Evolutionary conservation across 805 yeast genomes (phyloP), one percentile per base, ranked within the genome.

Genomic region (Cyberlindnera subsufficiens): DNA sequence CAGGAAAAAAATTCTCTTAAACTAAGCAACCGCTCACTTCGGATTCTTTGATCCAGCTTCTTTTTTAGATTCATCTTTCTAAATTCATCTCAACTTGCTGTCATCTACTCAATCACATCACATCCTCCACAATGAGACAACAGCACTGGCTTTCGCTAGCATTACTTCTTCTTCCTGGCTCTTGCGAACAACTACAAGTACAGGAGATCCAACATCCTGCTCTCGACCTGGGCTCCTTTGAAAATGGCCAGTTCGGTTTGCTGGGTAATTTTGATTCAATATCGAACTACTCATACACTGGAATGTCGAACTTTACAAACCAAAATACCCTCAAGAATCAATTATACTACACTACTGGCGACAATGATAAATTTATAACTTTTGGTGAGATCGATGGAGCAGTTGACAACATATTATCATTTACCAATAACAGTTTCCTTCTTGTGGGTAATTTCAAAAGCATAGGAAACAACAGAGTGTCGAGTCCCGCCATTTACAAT

Each of bases 181-280:
- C 35, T 6, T 31, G 40, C 14, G 27, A 38, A 17, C 31, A 32
- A 17, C 17, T 37, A 4, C 34, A 18, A 18, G 10, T 30, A n/a
- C 34, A 37, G 4, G 17, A 25, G 14, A 10, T 37, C 14, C 11
- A 8, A 10, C 40, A 38, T 5, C 60, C 61, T 3, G 30, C 45
- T 16, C 44, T 55, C 6, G 58, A 55, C 39, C 38, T 55, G 2
- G 40, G 51, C 16, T 47, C 54, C 2, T 58, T 52, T 39, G 41
- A 45, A 30, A 39, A 54, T 30, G 39, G 43, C 6, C 38, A 54
- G 33, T 37, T 58, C 32, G 62, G 60, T 3, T 37, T 50, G 11
- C 54, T 66, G 10, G 75, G 75, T 18, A 51, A 59, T 42, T 69
- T 60, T 43, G 64, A 60, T 39, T 69, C 68, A 13, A 51, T 68